These are phyloP conservation scores for Heterobasidion parviporum DNA, from an alignment of 1,284 basidiomycete genomes.

Conservation along the genomic window DNA sequence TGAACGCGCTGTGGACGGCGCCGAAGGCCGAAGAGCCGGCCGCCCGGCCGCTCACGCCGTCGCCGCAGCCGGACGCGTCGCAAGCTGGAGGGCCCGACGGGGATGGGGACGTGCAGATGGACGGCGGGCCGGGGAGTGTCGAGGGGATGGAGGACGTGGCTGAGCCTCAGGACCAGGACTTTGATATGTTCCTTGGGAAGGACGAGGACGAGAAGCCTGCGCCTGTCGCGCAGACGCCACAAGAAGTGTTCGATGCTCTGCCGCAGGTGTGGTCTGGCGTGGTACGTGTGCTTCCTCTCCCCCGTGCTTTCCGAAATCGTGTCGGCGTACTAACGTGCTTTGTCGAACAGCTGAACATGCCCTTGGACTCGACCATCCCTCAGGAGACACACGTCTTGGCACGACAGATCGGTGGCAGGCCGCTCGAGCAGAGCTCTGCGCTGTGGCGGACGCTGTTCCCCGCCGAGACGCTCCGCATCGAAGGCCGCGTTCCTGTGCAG, in stretches of 20 bases:
- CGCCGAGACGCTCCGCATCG: constrained; percentile 55
- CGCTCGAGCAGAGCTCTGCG: constrained; percentile 42
- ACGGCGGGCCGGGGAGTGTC: constrained; percentile 26
- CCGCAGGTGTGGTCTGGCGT: constrained; percentile 65
- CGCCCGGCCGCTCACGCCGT: constrained; percentile 8
- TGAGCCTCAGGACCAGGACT: constrained; percentile 64
- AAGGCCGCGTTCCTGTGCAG: constrained; percentile 75
- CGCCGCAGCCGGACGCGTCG: constrained; percentile 17
- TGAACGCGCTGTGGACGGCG: constrained; percentile 57
- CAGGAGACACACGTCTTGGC: constrained; percentile 60
- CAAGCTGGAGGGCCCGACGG: constrained; percentile 36
- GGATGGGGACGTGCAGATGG: constrained; percentile 27
- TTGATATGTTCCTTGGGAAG: constrained; percentile 74
- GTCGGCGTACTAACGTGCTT: neutral
- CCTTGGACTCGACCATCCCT: constrained; percentile 58
- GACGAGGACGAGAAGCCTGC: constrained; percentile 29
- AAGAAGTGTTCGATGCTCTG: constrained; percentile 35
- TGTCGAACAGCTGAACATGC: constrained; percentile 58
- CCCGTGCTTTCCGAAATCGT: neutral
- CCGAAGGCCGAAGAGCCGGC: constrained; percentile 14
- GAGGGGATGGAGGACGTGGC: constrained; percentile 24
- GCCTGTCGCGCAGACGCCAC: constrained; percentile 2
- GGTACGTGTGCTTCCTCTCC: constrained; percentile 30
- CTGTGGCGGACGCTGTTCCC: constrained; percentile 72
- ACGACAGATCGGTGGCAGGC: constrained; percentile 63